Evolutionary conservation across 768 basidiomycete genomes (phyloP), one percentile per base, ranked within the genome.

Genomic region (Rhodotorula sphaerocarpa): DNA sequence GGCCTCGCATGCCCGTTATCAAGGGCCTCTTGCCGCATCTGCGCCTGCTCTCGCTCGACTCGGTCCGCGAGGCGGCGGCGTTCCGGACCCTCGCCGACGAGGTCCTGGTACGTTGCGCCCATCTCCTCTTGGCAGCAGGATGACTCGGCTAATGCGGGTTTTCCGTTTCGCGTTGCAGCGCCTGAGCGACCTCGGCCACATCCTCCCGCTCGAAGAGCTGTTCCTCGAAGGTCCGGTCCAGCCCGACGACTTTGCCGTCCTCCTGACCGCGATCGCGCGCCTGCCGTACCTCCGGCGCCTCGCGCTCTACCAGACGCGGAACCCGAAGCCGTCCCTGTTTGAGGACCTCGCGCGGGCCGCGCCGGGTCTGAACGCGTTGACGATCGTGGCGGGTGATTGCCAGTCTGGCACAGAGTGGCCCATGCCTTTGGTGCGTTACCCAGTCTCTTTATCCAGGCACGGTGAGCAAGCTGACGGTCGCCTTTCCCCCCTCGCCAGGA

Each of bases 161-260:
- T n/a, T n/a, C n/a, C n/a, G n/a, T n/a, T n/a, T n/a, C n/a, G n/a
- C n/a, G n/a, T n/a, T 30, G n/a, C 53, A 62, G 50, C 48, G 45
- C 15, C 61, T 62, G 11, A 16, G 25, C 34, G 20, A 36, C n/a
- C 14, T 25, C 27, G 48, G 31, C 27, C n/a, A 14, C 28, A 33
- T 23, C 50, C 44, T 67, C 18, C 66, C 61, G 3, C 61, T 67
- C 50, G 58, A 59, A 23, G 66, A 67, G 50, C 57, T 67, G 20
- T 67, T 67, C 55, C 61, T 67, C 57, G 66, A 67, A 46, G 66
- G 66, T 14, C 57, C 61, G 0, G 43, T 44, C n/a, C 3, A 30
- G 5, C 2, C 34, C 1, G 15, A 25, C 0, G 61, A 67, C 33
- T 53, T 57, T 30, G 33, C 57, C 21, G 27, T 52, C 54, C 55